Base-by-base conservation (phyloP, 768 basidiomycete species). In the Flagelloscypha sp. region DNA sequence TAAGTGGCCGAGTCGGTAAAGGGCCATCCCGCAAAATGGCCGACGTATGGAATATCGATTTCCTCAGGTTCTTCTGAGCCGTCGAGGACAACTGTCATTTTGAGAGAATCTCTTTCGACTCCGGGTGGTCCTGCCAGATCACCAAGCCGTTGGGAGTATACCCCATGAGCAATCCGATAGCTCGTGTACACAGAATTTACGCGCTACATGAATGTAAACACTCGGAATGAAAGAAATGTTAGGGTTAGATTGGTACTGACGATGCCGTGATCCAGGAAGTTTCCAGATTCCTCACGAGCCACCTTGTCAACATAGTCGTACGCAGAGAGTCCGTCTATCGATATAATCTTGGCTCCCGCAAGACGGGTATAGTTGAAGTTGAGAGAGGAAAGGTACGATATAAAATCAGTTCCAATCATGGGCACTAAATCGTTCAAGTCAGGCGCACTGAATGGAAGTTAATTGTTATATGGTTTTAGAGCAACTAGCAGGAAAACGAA, bases 171-270 rank as follows among this genome's bases (percentile, higher is more conserved):
- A 23, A 72, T 63, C 17, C 72, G 59, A 48, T 79, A 79, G 47
- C 73, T 72, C 21, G 65, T 72, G 55, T 75, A 72, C 4, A 71
- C 76, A 25, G 68, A 72, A 55, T 79, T 80, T 25, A 78, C 68
- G 22, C 79, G 67, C n/a, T n/a, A n/a, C n/a, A n/a, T n/a, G n/a
- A n/a, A n/a, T n/a, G n/a, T n/a, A n/a, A n/a, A n/a, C n/a, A n/a
- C n/a, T n/a, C n/a, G n/a, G n/a, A n/a, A n/a, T n/a, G n/a, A n/a
- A n/a, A n/a, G n/a, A n/a, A n/a, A n/a, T n/a, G n/a, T n/a, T n/a
- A n/a, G n/a, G n/a, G n/a, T n/a, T n/a, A n/a, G n/a, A n/a, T n/a
- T n/a, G n/a, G n/a, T n/a, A n/a, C n/a, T n/a, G n/a, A n/a, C n/a
- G 30, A 79, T 62, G 21, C 72, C 72, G 43, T 76, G 75, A 47